These are phyloP conservation scores for Dictyostelium citrinum DNA, from an alignment of 78 protist species.

Conservation along the genomic window DNA sequence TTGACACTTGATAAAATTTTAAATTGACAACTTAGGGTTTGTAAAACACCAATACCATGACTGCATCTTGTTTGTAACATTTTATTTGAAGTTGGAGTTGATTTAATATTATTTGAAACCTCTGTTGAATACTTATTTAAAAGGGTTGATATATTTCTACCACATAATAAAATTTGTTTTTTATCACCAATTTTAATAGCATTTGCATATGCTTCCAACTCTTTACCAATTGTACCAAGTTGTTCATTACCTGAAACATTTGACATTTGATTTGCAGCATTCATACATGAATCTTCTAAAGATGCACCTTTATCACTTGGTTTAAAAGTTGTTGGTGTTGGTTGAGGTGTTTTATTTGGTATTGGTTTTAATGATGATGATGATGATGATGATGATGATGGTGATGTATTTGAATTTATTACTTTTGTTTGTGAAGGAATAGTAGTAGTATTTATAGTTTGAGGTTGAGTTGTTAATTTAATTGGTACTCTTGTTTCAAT, in stretches of 20 bases:
- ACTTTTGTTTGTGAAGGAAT: not conserved
- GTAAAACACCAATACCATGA: conserved; percentile 16
- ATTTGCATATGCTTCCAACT: conserved; percentile 7
- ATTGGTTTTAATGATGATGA: not conserved
- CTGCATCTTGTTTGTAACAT: not conserved
- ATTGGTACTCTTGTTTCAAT: not conserved
- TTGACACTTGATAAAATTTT: conserved; percentile 65
- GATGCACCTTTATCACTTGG: not conserved
- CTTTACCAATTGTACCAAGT: conserved; percentile 18
- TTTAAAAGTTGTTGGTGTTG: not conserved
- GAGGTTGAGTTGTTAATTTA: not conserved
- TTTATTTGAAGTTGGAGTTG: not conserved
- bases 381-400: not conserved
- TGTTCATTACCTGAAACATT: not conserved
- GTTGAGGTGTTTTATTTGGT: not conserved
- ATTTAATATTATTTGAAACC: not conserved
- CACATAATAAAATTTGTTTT: conserved; percentile 7
- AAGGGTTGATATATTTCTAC: conserved; percentile 17
- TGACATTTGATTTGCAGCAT: conserved; percentile 6
- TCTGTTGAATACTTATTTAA: conserved; percentile 25
- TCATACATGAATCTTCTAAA: conserved; percentile 29
- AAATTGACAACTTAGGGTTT: conserved; percentile 48
- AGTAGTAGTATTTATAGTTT: not conserved
- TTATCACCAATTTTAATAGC: conserved; percentile 22
- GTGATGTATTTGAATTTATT: too few species aligned